Conservation (phyloP, 2,329 filamentous ascomycete genomes). For the Xylaria sp. region DNA sequence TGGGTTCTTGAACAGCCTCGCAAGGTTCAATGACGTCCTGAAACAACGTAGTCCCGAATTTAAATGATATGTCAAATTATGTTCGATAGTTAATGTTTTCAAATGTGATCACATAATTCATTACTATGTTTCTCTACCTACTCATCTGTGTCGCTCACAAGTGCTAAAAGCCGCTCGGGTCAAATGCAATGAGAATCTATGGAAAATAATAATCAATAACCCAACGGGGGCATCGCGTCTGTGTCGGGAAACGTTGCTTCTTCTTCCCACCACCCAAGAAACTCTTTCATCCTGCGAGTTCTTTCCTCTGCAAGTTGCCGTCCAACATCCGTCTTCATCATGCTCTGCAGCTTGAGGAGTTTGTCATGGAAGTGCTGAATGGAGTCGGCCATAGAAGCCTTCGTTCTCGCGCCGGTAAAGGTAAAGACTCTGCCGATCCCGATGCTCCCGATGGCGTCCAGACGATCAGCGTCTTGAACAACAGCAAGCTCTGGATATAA, state of each 20-base stretch:
- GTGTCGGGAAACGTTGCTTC: constrained; percentile 54
- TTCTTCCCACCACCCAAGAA: constrained; percentile 69
- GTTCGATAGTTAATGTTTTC: no score
- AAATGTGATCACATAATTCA: no score
- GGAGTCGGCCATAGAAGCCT: constrained; percentile 68
- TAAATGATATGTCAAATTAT: no score
- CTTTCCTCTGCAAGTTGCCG: constrained; percentile 63
- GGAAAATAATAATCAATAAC: constrained; percentile 21
- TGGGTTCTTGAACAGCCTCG: no score
- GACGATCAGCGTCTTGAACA: constrained; percentile 90
- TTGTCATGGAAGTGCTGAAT: constrained; percentile 83
- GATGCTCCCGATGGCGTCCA: constrained; percentile 91
- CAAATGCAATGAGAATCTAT: not conserved
- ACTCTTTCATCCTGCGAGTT: constrained; percentile 62
- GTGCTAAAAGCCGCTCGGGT: not conserved
- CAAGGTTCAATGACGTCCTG: no score
- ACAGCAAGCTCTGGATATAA: constrained; percentile 79
- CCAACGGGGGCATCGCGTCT: constrained; percentile 41
- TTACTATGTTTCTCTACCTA: no score
- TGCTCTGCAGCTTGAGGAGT: constrained; percentile 70
- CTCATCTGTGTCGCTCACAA: not conserved
- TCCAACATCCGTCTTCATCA: constrained; percentile 73
- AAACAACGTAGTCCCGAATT: no score
- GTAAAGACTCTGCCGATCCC: constrained; percentile 84
- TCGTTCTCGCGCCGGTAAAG: constrained; percentile 74